These are phyloP conservation scores for Peziza echinospora DNA, from an alignment of 495 filamentous ascomycete genomes.

Conservation along the genomic window DNA sequence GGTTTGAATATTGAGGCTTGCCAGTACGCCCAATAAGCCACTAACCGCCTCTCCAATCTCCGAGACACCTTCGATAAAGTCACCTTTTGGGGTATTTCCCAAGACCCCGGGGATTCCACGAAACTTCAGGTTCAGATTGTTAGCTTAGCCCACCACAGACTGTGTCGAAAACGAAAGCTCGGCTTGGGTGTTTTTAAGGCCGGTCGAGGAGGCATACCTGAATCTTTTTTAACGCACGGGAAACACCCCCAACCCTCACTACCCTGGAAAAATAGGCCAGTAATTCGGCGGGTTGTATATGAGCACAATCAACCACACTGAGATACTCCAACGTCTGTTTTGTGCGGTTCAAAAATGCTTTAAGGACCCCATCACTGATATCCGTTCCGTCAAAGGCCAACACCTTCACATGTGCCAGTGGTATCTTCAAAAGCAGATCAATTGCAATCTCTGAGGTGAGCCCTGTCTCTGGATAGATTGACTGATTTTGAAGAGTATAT, in stretches of 20 bases:
- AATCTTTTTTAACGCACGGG: background rate
- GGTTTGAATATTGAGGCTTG: background rate
- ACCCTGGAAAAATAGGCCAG: background rate
- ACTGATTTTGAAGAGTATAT: background rate
- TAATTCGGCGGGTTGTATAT: background rate
- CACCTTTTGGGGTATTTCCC: background rate
- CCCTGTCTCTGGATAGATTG: background rate
- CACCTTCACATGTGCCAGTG: background rate
- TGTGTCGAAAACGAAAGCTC: no score
- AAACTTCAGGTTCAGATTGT: background rate
- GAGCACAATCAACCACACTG: background rate
- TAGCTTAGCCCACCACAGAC: background rate
- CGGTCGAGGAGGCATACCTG: no score
- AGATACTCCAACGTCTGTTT: background rate
- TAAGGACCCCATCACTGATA: background rate
- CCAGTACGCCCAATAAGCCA: background rate
- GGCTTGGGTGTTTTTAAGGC: no score
- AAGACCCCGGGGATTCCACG: background rate
- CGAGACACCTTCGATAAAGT: background rate
- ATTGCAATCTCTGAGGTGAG: background rate
- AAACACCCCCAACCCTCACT: background rate
- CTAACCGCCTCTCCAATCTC: background rate
- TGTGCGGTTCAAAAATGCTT: background rate
- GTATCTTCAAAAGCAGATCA: background rate
- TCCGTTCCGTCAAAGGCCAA: background rate